Evolutionary conservation across 2,329 filamentous ascomycete genomes (phyloP).

Genomic region (Pyricularia grisea): DNA sequence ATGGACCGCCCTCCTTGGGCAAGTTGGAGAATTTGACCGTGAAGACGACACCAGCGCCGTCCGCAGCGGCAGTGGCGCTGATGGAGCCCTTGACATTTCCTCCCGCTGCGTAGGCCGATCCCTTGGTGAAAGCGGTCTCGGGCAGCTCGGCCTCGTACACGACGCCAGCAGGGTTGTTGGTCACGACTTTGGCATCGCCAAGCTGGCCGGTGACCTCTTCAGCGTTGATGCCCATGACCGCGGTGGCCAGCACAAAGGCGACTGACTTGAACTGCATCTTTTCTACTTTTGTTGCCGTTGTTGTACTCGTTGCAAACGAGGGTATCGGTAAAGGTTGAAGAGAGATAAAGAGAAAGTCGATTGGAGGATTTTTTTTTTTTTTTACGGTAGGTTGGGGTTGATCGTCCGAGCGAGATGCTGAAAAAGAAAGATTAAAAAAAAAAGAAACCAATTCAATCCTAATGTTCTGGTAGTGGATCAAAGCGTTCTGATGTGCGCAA

Average conservation of each 20-base stretch:
- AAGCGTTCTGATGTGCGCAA: not conserved
- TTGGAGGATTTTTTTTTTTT: not conserved
- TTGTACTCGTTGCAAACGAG: not conserved
- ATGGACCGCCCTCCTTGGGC: conserved; percentile 20
- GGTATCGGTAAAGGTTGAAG: not conserved
- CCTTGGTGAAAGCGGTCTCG: conserved; percentile 38
- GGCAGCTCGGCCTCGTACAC: conserved; percentile 49
- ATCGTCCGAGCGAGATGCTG: not conserved
- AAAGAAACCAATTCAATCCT: not conserved
- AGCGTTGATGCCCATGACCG: conserved; percentile 2
- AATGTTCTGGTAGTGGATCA: not conserved
- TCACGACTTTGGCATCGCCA: conserved; percentile 20
- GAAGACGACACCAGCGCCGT: conserved; percentile 22
- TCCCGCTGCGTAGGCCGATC: conserved; percentile 26
- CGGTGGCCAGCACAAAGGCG: conserved; percentile 2
- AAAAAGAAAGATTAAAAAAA: not conserved
- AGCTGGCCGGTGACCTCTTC: conserved; percentile 3
- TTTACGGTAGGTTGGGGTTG: not conserved
- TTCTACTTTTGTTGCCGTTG: not conserved
- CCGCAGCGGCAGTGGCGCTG: conserved; percentile 15
- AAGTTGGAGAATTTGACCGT: conserved; percentile 20
- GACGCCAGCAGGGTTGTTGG: conserved; percentile 44
- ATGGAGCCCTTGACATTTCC: conserved; percentile 40
- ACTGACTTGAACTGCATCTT: conserved; percentile 5
- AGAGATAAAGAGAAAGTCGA: not conserved